Percentiles rank a stretch among this genome's conserved stretches.
Conservation (phyloP, 345 rosid genomes). For the Excoecaria cochinchinensis region DNA sequence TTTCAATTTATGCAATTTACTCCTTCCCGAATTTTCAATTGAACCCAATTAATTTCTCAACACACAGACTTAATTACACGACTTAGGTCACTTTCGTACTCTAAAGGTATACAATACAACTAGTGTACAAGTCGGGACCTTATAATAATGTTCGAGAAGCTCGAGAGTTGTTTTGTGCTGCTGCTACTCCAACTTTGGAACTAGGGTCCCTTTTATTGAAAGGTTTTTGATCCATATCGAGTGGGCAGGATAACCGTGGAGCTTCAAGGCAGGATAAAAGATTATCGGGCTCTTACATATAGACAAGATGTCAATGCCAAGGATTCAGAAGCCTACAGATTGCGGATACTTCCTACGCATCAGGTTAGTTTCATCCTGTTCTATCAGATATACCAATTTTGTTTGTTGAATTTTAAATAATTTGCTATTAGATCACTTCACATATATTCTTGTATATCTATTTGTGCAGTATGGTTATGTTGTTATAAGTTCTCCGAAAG, state of each 20-base stretch:
- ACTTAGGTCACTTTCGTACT: too few relatives aligned
- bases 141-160: too few relatives aligned
- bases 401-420: neutral
- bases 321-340: conserved; percentile 59
- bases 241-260: conserved; percentile 85
- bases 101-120: too few relatives aligned
- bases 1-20: too few relatives aligned
- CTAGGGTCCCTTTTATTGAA: too few relatives aligned
- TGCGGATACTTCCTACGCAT: conserved; percentile 71
- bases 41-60: too few relatives aligned
- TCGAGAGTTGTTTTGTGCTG: too few relatives aligned
- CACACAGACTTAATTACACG: too few relatives aligned
- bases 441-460: neutral
- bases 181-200: too few relatives aligned
- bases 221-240: conserved; percentile 77
- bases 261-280: conserved; percentile 82
- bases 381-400: neutral
- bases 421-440: neutral
- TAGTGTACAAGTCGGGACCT: too few relatives aligned
- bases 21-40: too few relatives aligned
- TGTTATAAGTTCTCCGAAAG: conserved; percentile 87
- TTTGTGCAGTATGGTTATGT: conserved; percentile 85
- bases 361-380: conserved; percentile 51
- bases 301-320: conserved; percentile 87
- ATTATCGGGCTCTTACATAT: conserved; percentile 76